A percentile compares a stretch with the other conserved stretches of the same genome.
phyloP scores from a whole-genome alignment of 2,329 filamentous ascomycete genomes.

The Zalaria sp. region DNA sequence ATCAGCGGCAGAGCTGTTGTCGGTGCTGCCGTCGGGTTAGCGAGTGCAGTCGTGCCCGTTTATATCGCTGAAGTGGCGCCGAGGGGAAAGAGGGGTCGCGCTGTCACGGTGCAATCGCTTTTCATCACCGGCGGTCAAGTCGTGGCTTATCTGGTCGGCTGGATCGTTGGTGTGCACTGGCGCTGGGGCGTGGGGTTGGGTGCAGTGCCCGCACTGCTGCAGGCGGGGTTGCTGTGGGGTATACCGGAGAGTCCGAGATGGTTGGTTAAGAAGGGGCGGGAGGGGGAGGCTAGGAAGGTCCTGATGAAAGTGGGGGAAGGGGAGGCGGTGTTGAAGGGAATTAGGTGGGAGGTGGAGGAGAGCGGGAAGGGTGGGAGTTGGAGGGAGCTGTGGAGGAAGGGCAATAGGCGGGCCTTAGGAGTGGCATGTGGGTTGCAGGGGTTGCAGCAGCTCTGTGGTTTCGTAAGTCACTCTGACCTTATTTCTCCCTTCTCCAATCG shows the following conservation, averaged over 20 bases:
- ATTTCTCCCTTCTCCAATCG: too few relatives aligned
- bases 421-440: constrained; percentile 82
- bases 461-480: constrained; percentile 1
- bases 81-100: constrained; percentile 48
- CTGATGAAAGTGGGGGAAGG: constrained; percentile 31
- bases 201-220: constrained; percentile 58
- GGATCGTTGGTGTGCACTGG: constrained; percentile 57
- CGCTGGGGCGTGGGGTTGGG: constrained; percentile 85
- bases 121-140: constrained; percentile 84
- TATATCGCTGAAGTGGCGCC: constrained; percentile 20
- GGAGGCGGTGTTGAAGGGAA: constrained; percentile 46
- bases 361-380: constrained; percentile 2
- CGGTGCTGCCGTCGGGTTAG: constrained; percentile 58
- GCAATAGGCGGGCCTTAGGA: constrained; percentile 59
- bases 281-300: constrained; percentile 48
- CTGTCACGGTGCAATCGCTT: constrained; percentile 70
- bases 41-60: constrained; percentile 70
- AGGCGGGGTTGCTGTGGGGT: constrained; percentile 51
- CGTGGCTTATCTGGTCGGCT: constrained; percentile 74
- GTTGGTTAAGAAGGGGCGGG: constrained; percentile 57
- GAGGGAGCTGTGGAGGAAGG: constrained; percentile 26
- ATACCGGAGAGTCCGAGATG: constrained; percentile 87
- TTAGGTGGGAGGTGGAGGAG: constrained; percentile 46
- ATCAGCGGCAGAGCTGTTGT: constrained; percentile 54
- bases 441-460: constrained; percentile 50